phyloP scores from a whole-genome alignment of 495 filamentous ascomycete genomes.

The Aspergillus panamensis region DNA sequence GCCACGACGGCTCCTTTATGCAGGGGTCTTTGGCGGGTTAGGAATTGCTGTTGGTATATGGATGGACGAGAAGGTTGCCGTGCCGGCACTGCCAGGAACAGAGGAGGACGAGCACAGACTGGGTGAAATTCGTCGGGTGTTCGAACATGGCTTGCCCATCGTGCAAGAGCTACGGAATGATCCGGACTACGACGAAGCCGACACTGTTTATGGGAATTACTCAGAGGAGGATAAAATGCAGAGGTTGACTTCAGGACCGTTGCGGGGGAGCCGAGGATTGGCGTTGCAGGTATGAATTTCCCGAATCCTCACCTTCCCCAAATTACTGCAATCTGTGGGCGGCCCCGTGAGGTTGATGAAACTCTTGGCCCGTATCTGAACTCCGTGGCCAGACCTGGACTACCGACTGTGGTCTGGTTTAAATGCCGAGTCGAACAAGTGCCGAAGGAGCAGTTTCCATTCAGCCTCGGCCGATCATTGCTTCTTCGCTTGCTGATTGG shows the following conservation, averaged over 20 bases:
- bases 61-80: slow-evolving; percentile 28
- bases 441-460: slow-evolving; percentile 3
- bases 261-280: slow-evolving; percentile 40
- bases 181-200: slow-evolving; percentile 50
- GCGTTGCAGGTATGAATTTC: slow-evolving; percentile 39
- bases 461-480: slow-evolving; percentile 5
- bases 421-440: slow-evolving; percentile 14
- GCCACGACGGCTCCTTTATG: slow-evolving; percentile 39
- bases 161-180: slow-evolving; percentile 51
- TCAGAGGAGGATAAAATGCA: slow-evolving; percentile 34
- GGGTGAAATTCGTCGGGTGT: slow-evolving; percentile 24
- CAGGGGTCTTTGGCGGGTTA: slow-evolving; percentile 34
- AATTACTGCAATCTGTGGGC: background rate
- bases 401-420: background rate
- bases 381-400: background rate
- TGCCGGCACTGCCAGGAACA: slow-evolving; percentile 34
- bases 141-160: slow-evolving; percentile 46
- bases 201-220: slow-evolving; percentile 51
- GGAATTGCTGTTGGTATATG: slow-evolving; percentile 29
- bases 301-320: background rate
- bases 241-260: slow-evolving; percentile 39
- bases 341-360: background rate
- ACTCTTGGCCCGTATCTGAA: background rate
- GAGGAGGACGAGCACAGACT: slow-evolving; percentile 27
- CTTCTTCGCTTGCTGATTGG: slow-evolving; percentile 26